Percentiles rank a stretch among this genome's conserved stretches.
phyloP scores from a whole-genome alignment of 768 basidiomycete species.

The Glaciozyma martinii region DNA sequence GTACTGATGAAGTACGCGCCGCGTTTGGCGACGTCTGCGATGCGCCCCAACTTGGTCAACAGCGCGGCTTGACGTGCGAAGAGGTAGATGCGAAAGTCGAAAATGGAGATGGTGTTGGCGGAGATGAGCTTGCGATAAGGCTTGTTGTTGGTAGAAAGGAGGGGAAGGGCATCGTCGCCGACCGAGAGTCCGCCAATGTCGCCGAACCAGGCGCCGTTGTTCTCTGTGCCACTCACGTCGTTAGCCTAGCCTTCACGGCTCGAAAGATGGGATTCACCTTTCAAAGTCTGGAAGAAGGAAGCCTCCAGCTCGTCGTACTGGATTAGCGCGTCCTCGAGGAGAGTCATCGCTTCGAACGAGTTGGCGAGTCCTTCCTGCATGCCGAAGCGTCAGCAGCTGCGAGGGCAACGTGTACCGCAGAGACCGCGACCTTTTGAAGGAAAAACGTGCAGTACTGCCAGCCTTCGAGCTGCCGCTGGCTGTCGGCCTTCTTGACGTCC shows the following conservation, averaged over 20 bases:
- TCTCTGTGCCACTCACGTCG: slow-evolving; percentile 52
- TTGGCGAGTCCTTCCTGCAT: slow-evolving; percentile 81
- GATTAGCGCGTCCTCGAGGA: slow-evolving; percentile 77
- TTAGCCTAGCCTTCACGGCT: background rate
- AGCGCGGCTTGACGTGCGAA: slow-evolving; percentile 75
- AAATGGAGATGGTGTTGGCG: slow-evolving; percentile 79
- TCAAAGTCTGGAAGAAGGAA: slow-evolving; percentile 52
- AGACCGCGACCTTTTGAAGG: slow-evolving; percentile 64
- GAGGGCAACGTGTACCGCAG: background rate
- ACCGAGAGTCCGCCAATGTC: slow-evolving; percentile 60
- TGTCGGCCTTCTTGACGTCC: slow-evolving; percentile 79
- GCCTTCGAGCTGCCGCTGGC: slow-evolving; percentile 82
- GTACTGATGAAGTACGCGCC: slow-evolving; percentile 63
- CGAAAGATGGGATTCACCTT: slow-evolving; percentile 31
- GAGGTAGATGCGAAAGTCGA: slow-evolving; percentile 86
- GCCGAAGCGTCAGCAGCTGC: background rate
- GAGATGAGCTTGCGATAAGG: slow-evolving; percentile 82
- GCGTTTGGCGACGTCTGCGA: slow-evolving; percentile 63
- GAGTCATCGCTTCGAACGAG: slow-evolving; percentile 80
- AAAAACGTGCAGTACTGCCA: slow-evolving; percentile 99
- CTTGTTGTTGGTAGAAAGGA: slow-evolving; percentile 70
- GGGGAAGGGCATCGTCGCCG: slow-evolving; percentile 68
- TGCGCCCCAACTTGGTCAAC: slow-evolving; percentile 57
- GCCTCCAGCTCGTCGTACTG: slow-evolving; percentile 88
- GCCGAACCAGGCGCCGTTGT: slow-evolving; percentile 83